Percentiles rank a stretch among this genome's conserved stretches.
Conservation (phyloP, 352 stramenopile species). For the Phytophthora cryptogea region DNA sequence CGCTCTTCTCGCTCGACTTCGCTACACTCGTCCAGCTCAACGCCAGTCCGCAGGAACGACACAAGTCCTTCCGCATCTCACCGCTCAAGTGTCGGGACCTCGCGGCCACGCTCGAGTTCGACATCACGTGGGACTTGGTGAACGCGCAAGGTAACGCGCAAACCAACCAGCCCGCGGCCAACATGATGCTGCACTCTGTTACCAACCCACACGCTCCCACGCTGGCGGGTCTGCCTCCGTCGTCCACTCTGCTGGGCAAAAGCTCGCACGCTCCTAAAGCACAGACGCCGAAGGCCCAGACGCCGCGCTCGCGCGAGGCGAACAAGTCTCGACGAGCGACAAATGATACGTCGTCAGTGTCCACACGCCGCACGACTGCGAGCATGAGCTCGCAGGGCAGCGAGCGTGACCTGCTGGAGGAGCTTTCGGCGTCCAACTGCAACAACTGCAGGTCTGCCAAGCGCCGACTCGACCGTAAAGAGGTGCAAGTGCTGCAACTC, state of each 20-base stretch:
- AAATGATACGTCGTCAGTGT: conserved; percentile 42
- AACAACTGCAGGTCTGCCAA: conserved; percentile 56
- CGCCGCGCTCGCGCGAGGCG: conserved; percentile 15
- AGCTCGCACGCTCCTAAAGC: conserved; percentile 10
- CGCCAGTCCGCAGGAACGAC: conserved; percentile 34
- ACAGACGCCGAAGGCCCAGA: conserved; percentile 26
- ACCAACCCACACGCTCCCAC: conserved; percentile 11
- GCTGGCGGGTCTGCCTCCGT: conserved; percentile 40
- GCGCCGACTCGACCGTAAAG: conserved; percentile 68
- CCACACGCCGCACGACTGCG: conserved; percentile 54
- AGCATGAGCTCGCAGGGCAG: conserved; percentile 67
- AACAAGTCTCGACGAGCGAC: conserved; percentile 21
- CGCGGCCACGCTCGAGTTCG: conserved; percentile 72
- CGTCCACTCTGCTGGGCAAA: conserved; percentile 45
- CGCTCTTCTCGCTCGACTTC: conserved; percentile 79
- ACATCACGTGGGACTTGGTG: conserved; percentile 73
- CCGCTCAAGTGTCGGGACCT: conserved; percentile 79
- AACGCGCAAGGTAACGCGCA: conserved; percentile 21
- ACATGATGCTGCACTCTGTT: conserved; percentile 31
- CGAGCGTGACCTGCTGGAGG: conserved; percentile 50
- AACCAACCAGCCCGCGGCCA: conserved; percentile 6
- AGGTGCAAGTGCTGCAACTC: conserved; percentile 77
- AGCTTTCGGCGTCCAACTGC: conserved; percentile 46
- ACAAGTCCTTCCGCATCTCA: conserved; percentile 64
- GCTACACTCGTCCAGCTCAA: conserved; percentile 65